Evolutionary conservation across 2,329 filamentous ascomycete genomes (phyloP).

Genomic region (Aspergillus phoenicis): DNA sequence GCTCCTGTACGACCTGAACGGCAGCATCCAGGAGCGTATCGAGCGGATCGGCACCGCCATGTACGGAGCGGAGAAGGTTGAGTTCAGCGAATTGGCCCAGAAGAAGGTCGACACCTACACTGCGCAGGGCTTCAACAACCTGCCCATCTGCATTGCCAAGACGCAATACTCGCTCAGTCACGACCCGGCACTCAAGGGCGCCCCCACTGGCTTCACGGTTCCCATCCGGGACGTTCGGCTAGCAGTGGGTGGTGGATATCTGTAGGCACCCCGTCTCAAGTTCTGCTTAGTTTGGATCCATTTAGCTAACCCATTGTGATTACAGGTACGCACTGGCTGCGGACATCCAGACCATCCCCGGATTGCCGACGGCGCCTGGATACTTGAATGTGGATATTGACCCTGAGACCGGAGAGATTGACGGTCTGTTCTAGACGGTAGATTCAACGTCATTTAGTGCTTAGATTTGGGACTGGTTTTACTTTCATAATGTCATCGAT

Average conservation of each 20-base stretch:
- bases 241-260: slow-evolving; percentile 89
- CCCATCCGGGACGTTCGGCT: slow-evolving; percentile 92
- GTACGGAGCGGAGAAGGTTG: slow-evolving; percentile 88
- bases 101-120: slow-evolving; percentile 97
- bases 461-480: background rate
- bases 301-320: slow-evolving; percentile 38
- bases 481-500: background rate
- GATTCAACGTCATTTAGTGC: background rate
- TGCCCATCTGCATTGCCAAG: slow-evolving; percentile 97
- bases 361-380: slow-evolving; percentile 89
- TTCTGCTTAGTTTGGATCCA: slow-evolving; percentile 7
- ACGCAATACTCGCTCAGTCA: slow-evolving; percentile 97
- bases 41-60: slow-evolving; percentile 87
- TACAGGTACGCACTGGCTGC: slow-evolving; percentile 84
- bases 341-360: slow-evolving; percentile 97
- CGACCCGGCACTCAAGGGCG: slow-evolving; percentile 90
- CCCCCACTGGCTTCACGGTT: slow-evolving; percentile 89
- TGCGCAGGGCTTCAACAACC: slow-evolving; percentile 84
- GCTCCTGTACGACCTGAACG: slow-evolving; percentile 79
- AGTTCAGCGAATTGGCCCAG: slow-evolving; percentile 91
- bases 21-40: slow-evolving; percentile 83
- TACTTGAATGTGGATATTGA: slow-evolving; percentile 92
- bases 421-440: slow-evolving; percentile 77
- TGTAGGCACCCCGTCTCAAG: slow-evolving; percentile 56
- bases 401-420: slow-evolving; percentile 78